Evolutionary conservation across 2,329 filamentous ascomycete species (phyloP).

Genomic region (Fonsecaea pedrosoi): DNA sequence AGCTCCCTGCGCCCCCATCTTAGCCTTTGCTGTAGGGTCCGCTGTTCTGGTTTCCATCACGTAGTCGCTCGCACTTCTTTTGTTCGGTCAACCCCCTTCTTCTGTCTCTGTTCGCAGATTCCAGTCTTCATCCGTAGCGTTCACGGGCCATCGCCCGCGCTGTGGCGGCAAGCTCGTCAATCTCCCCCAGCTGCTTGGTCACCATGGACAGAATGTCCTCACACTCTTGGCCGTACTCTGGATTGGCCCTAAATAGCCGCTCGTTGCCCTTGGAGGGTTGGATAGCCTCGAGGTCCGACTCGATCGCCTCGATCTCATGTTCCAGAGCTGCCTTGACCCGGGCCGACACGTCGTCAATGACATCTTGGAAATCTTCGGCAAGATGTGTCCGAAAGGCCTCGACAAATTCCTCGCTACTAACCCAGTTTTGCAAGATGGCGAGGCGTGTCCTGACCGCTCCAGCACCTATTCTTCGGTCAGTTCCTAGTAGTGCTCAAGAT

Average conservation of each 20-base stretch:
- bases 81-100: no score
- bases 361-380: neutral
- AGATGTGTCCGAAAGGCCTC: neutral
- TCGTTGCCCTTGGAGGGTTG: neutral
- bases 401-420: neutral
- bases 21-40: no score
- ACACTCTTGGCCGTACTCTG: neutral
- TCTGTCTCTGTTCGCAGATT: no score
- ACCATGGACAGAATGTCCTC: neutral
- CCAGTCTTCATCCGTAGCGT: constrained; percentile 4
- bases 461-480: neutral
- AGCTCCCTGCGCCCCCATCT: no score
- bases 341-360: neutral
- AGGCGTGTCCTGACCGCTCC: neutral
- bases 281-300: neutral
- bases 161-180: constrained; percentile 4
- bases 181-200: neutral
- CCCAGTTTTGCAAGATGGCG: neutral
- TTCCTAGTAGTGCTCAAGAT: neutral
- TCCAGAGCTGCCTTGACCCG: neutral
- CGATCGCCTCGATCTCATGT: neutral
- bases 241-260: neutral
- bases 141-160: constrained; percentile 4
- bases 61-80: no score
- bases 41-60: no score